These are phyloP conservation scores for Metschnikowia henanensis DNA, from an alignment of 805 yeast species.

Conservation along the genomic window DNA sequence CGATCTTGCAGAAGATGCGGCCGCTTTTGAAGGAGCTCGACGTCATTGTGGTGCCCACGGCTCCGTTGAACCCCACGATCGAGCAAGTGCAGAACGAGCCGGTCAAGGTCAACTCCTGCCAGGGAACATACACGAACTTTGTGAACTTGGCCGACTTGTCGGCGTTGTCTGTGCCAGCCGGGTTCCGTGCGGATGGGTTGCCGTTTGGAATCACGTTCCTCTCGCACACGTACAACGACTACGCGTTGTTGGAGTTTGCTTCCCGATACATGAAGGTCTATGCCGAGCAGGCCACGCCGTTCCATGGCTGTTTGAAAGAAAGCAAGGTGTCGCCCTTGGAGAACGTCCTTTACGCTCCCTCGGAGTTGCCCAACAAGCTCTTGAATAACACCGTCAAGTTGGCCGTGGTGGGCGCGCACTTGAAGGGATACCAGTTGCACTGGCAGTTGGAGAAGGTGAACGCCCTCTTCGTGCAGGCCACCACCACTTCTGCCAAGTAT, in stretches of 20 bases:
- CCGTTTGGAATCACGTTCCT: conserved; percentile 90
- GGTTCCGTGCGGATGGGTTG: conserved; percentile 78
- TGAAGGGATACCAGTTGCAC: conserved; percentile 83
- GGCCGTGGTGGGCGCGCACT: conserved; percentile 97
- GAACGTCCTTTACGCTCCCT: conserved; percentile 45
- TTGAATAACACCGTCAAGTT: conserved; percentile 46
- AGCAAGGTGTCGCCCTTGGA: conserved; percentile 32
- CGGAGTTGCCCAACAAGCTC: conserved; percentile 16
- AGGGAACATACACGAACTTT: conserved; percentile 98
- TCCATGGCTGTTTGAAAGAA: conserved; percentile 53
- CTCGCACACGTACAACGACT: conserved; percentile 82
- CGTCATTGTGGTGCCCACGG: conserved; percentile 86
- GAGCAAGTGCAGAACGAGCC: conserved; percentile 76
- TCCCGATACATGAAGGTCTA: conserved; percentile 57
- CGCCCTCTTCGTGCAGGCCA: conserved; percentile 65
- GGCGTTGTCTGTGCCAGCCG: conserved; percentile 89
- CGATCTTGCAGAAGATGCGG: conserved; percentile 65
- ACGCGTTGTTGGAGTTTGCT: conserved; percentile 85
- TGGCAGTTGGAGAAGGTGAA: conserved; percentile 90
- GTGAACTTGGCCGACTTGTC: conserved; percentile 92
- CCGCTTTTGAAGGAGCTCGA: conserved; percentile 60
- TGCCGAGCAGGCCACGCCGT: conserved; percentile 47
- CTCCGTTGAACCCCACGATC: conserved; percentile 88
- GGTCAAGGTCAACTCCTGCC: conserved; percentile 76
- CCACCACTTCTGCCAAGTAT: conserved; percentile 72